Evolutionary conservation across 2,329 filamentous ascomycete genomes (phyloP).

Genomic region (Thyridium curvatum): DNA sequence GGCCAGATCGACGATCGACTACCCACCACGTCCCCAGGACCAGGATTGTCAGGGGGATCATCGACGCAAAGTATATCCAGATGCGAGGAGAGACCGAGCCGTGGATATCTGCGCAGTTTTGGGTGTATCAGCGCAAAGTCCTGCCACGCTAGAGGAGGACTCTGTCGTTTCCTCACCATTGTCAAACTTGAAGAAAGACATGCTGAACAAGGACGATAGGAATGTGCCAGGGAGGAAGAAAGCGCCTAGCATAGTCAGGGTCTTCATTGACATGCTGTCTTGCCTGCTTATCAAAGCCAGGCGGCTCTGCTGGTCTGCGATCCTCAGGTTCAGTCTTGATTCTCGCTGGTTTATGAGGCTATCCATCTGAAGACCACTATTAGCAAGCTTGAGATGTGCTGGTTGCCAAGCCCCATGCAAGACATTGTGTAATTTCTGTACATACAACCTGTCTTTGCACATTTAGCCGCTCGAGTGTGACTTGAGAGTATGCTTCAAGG

Average conservation of each 20-base stretch:
- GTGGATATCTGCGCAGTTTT: conserved; percentile 1
- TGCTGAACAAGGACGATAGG: conserved; percentile 6
- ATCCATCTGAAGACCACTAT: conserved; percentile 17
- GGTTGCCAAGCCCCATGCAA: no score
- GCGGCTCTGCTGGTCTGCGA: conserved; percentile 13
- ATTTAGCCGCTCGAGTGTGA: conserved; percentile 23
- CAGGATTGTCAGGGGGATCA: conserved; percentile 2
- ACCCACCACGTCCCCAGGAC: conserved; percentile 3
- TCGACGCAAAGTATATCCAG: conserved; percentile 6
- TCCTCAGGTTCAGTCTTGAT: conserved; percentile 24
- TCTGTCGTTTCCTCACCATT: not conserved
- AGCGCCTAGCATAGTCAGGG: conserved; percentile 3
- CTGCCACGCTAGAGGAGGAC: not conserved
- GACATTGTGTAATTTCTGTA: no score
- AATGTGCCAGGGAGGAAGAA: conserved; percentile 5
- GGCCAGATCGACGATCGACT: conserved; percentile 1
- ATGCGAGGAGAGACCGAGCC: conserved; percentile 1
- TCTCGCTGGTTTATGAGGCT: conserved; percentile 26
- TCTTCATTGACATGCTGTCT: conserved; percentile 9
- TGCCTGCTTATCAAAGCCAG: conserved; percentile 9
- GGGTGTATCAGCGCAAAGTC: not conserved
- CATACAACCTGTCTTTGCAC: conserved; percentile 25
- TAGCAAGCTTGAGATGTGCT: not conserved
- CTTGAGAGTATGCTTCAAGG: conserved; percentile 25
- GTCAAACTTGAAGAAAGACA: conserved; percentile 4